Percentiles rank a stretch among this genome's conserved stretches.
phyloP scores from a whole-genome alignment of 306 rosid genomes.

The Medicago lupulina region DNA sequence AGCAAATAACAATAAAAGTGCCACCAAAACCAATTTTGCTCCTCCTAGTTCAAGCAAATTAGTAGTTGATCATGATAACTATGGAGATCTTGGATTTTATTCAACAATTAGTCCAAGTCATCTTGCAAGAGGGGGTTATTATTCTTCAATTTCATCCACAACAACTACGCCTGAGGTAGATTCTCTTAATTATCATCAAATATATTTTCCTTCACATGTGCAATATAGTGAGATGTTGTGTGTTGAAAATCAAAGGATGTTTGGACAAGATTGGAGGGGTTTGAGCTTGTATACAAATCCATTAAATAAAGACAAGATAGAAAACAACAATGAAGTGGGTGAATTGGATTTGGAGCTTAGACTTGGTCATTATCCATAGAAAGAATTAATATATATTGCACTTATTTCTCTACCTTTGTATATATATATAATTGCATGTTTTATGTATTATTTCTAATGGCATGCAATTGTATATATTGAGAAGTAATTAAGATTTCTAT shows the following conservation, averaged over 20 bases:
- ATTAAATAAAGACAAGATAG: constrained; percentile 37
- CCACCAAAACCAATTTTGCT: constrained; percentile 12
- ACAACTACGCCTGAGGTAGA: constrained; percentile 39
- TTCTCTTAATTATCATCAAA: constrained; percentile 44
- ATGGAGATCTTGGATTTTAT: constrained; percentile 46
- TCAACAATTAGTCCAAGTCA: constrained; percentile 32
- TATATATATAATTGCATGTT: constrained; percentile 21
- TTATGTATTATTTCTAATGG: constrained; percentile 22
- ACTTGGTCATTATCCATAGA: constrained; percentile 74
- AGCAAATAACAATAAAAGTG: constrained; percentile 47
- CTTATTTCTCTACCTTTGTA: background rate
- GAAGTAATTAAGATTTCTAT: constrained; percentile 28
- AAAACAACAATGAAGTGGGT: constrained; percentile 48
- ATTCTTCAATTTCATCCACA: constrained; percentile 27
- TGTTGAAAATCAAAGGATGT: constrained; percentile 46
- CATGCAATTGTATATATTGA: constrained; percentile 34
- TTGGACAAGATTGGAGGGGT: constrained; percentile 59
- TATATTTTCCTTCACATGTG: constrained; percentile 48
- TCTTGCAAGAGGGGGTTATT: constrained; percentile 25
- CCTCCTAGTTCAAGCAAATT: constrained; percentile 52
- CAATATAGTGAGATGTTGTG: constrained; percentile 38
- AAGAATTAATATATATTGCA: background rate
- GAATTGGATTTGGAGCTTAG: constrained; percentile 92
- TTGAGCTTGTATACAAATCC: constrained; percentile 50
- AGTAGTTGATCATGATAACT: constrained; percentile 2